Base-by-base conservation (phyloP, 2,329 filamentous ascomycete genomes). In the Penicillium aurantiogriseum region DNA sequence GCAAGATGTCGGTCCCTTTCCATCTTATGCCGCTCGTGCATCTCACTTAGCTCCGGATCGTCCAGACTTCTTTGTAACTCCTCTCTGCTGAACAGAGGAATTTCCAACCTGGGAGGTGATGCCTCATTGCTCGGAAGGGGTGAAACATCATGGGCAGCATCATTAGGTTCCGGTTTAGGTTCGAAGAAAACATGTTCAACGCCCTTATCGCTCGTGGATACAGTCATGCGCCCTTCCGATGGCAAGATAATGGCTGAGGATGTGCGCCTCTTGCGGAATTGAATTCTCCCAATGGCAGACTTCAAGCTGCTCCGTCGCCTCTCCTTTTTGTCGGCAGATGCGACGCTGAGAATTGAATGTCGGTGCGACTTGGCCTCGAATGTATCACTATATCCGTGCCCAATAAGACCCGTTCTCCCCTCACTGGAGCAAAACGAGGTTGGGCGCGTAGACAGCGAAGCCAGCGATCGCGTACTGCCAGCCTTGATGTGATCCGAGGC, bases 341-440 rank as follows among this genome's bases (percentile, higher is more conserved):
- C 57, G 21, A 68, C 54, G 49, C 69, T 72, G 17, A 69, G 61
- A 35, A 68, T 63, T 21, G 69, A 76, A 52, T 61, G 62, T 29
- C 61, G 67, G 47, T 67, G 61, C 17, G 40, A 54, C n/a, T 47
- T 56, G 6, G 54, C 54, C 8, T 60, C 51, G 6, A 64, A 42
- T 15, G 63, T 49, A 15, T 61, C 65, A 25, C 59, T 46, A 29
- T 57, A 61, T 31, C 64, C 64, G 19, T 57, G 47, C 25, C 63
- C 64, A 5, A 53, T 31, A 17, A 57, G 60, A 0, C 61, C 55
- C 5, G 62, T 42, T 19, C 64, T 70, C 33, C 69, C 72, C 51
- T 76, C 73, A 43, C 59, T 71, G 4, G 73, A 75, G 57, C 71
- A 73, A 52, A 68, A 75, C 4, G 73, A 75, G 5, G 74, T 76